A percentile compares a stretch with the other conserved stretches of the same genome.
Conservation (phyloP, 1,139 yeast species). For the Kodamaea arcana region DNA sequence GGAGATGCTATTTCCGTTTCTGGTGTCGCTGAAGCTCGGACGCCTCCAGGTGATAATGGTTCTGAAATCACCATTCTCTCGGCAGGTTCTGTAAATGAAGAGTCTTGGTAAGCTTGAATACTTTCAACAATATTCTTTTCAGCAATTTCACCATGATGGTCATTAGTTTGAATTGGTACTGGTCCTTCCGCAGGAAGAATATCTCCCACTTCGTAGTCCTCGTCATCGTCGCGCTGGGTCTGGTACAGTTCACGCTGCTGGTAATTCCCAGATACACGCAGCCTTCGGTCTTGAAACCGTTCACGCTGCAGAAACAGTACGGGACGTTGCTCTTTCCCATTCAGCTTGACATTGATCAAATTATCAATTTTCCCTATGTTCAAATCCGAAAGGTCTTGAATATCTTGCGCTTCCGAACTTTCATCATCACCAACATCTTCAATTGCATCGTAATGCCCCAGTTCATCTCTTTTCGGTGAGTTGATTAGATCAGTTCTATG, state of each 20-base stretch:
- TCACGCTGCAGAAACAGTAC: too few species aligned
- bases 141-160: not conserved
- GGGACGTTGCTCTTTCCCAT: not conserved
- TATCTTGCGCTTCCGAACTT: slow-evolving; percentile 15
- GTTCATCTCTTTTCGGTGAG: not conserved
- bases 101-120: too few species aligned
- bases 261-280: not conserved
- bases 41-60: too few species aligned
- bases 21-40: not conserved
- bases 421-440: slow-evolving; percentile 1
- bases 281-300: not conserved
- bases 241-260: not conserved
- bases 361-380: slow-evolving; percentile 38
- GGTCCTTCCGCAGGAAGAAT: not conserved
- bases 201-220: not conserved
- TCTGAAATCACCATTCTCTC: not conserved
- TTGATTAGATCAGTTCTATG: not conserved
- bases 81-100: not conserved
- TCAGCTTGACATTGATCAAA: slow-evolving; percentile 25
- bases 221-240: too few species aligned
- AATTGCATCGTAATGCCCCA: not conserved
- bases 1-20: not conserved
- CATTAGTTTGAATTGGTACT: not conserved
- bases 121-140: not conserved
- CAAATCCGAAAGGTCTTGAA: slow-evolving; percentile 39